These are phyloP conservation scores for Lasiodiplodia gonubiensis DNA, from an alignment of 2,329 filamentous ascomycete species.

Conservation along the genomic window DNA sequence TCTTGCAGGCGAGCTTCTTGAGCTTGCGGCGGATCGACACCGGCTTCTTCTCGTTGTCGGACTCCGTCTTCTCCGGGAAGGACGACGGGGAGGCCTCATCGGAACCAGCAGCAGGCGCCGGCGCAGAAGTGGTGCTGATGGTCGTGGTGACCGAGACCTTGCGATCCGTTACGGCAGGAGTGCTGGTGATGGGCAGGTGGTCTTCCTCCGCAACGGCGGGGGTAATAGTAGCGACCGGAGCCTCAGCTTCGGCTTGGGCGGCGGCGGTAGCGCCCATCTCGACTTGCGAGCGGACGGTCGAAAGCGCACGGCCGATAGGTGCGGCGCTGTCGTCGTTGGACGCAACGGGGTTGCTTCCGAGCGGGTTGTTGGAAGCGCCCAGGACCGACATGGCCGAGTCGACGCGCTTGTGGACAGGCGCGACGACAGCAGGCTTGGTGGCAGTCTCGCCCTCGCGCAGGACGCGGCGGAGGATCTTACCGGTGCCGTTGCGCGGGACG, in stretches of 20 bases:
- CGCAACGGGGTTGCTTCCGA: not conserved
- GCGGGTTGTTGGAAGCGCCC: not conserved
- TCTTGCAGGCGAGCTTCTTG: not conserved
- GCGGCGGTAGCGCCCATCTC: not conserved
- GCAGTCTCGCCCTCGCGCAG: slow-evolving; percentile 4
- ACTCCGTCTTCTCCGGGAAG: not conserved
- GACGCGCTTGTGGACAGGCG: not conserved
- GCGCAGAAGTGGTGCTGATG: too few relatives aligned
- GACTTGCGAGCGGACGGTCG: not conserved
- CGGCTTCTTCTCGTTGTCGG: not conserved
- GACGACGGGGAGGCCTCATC: not conserved
- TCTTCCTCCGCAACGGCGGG: not conserved
- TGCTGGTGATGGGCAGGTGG: not conserved
- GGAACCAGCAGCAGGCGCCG: not conserved
- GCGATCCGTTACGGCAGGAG: not conserved
- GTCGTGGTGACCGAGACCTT: not conserved
- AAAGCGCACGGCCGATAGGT: not conserved
- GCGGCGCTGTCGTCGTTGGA: not conserved
- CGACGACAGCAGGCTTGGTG: not conserved
- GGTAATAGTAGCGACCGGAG: not conserved
- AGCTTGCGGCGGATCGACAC: not conserved
- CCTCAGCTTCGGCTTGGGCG: not conserved
- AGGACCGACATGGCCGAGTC: not conserved
- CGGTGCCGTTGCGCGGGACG: slow-evolving; percentile 22
- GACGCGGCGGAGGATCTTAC: slow-evolving; percentile 26